These are phyloP conservation scores for Furcasterigmium sp. DNA, from an alignment of 2,329 filamentous ascomycete species.

Conservation along the genomic window DNA sequence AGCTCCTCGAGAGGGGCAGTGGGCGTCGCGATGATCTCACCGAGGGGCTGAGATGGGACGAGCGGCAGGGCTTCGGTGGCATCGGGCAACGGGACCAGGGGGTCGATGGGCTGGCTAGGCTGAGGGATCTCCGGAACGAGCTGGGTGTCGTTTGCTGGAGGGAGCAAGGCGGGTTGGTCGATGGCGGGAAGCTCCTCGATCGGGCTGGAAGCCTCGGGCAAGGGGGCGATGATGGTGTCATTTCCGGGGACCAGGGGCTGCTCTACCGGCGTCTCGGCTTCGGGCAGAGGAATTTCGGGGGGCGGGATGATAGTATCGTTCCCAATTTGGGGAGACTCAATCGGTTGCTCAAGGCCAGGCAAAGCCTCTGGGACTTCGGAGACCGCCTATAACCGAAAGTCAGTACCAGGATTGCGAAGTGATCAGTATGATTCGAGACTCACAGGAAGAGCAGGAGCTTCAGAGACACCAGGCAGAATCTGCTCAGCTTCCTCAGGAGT, in stretches of 20 bases:
- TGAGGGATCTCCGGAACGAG: not conserved
- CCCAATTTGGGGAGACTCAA: not conserved
- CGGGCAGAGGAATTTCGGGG: not conserved
- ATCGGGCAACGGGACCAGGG: not conserved
- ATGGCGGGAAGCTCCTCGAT: not conserved
- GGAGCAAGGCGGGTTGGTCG: not conserved
- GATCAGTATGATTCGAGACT: too few relatives aligned
- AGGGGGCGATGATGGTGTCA: not conserved
- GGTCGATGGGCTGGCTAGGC: not conserved
- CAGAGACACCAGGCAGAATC: not conserved
- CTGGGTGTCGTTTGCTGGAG: not conserved
- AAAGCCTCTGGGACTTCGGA: not conserved
- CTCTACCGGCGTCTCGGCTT: not conserved
- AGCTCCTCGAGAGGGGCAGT: too few relatives aligned
- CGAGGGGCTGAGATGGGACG: not conserved
- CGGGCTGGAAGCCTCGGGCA: not conserved
- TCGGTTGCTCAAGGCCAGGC: not conserved
- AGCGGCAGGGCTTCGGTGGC: not conserved
- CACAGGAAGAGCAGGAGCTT: not conserved
- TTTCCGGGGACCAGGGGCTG: not conserved
- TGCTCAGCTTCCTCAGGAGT: not conserved
- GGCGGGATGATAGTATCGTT: not conserved
- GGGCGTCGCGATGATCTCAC: not conserved
- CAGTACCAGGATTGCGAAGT: too few relatives aligned
- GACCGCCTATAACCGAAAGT: too few relatives aligned